phyloP scores from a whole-genome alignment of 129 eudicot species.

The Centaurea solstitialis region DNA sequence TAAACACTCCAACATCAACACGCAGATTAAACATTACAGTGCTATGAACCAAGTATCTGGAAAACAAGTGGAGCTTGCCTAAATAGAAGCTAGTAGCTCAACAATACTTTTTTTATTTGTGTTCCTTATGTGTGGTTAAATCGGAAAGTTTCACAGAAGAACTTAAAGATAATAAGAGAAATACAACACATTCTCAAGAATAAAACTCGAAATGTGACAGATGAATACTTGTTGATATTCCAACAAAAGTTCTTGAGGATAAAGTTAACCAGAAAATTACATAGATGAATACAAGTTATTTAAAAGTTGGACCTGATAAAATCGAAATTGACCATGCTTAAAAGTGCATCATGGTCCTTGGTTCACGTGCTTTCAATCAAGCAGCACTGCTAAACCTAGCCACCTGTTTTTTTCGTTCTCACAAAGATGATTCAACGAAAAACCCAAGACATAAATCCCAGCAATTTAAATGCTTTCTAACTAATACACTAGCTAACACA shows the following conservation, averaged over 20 bases:
- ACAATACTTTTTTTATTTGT: too few species aligned
- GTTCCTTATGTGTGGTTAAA: background rate
- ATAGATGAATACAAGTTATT: background rate
- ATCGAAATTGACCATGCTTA: background rate
- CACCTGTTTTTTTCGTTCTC: background rate
- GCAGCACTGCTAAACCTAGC: conserved; percentile 7
- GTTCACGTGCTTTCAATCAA: background rate
- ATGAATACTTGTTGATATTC: background rate
- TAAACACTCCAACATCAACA: background rate
- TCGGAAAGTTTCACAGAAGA: background rate
- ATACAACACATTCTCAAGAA: background rate
- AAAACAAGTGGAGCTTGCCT: too few species aligned
- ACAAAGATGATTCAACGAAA: background rate
- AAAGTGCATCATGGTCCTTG: background rate
- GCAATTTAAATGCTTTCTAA: background rate
- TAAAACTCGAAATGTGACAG: background rate
- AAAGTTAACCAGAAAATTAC: background rate
- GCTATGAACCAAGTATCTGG: too few species aligned
- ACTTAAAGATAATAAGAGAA: background rate
- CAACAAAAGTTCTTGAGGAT: background rate
- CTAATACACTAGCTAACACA: background rate
- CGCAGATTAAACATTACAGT: too few species aligned
- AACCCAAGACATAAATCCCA: background rate
- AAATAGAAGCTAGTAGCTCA: background rate
- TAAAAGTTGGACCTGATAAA: background rate